Evolutionary conservation across 257 asterid genomes (phyloP), one percentile per base, ranked within the genome.

Genomic region (Anisodus acutangulus): DNA sequence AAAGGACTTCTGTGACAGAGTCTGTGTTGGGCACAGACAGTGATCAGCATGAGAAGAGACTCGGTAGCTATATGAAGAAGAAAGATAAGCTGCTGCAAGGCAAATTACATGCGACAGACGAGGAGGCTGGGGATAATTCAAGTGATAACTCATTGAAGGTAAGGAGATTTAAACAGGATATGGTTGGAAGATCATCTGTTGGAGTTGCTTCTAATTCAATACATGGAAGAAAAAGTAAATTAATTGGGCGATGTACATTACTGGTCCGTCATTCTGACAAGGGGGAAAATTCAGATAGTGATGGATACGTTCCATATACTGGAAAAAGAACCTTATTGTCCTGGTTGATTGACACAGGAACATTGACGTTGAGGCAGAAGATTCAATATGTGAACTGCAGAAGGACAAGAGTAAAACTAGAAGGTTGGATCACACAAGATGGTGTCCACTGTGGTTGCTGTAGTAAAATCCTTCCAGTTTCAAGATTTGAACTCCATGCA

Each of bases 1-100:
- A 89, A 85, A 88, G 54, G 85, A 74, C 89, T 84, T 64, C 85
- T 59, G 83, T 55, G 49, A 85, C 83, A 83, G 93, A 84, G 71
- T 69, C 82, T 78, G 86, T 31, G 15, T 13, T 53, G 15, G 64
- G 49, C 47, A 76, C 63, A 43, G 82, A 67, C 78, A 47, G 66
- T 43, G 67, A 60, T 76, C 86, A 74, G 86, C 83, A 64, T n/a
- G 86, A 83, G 57, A 67, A 83, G 82, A 78, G 49, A 37, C 47
- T 76, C 31, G 16, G 62, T 83, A 41, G 71, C 83, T 76, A 83
- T 62, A 59, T 58, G 49, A 83, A 74, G 83, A 59, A 43, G 78
- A 78, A 69, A 51, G 70, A 60, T 26, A 63, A 78, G 80, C 53
- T 78, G 49, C 81, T 78, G 64, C 64, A 13, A 78, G 47, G 81